Percentiles rank a stretch among this genome's conserved stretches.
phyloP scores from a whole-genome alignment of 1,139 yeast species.

The Suhomyces bokatorum region DNA sequence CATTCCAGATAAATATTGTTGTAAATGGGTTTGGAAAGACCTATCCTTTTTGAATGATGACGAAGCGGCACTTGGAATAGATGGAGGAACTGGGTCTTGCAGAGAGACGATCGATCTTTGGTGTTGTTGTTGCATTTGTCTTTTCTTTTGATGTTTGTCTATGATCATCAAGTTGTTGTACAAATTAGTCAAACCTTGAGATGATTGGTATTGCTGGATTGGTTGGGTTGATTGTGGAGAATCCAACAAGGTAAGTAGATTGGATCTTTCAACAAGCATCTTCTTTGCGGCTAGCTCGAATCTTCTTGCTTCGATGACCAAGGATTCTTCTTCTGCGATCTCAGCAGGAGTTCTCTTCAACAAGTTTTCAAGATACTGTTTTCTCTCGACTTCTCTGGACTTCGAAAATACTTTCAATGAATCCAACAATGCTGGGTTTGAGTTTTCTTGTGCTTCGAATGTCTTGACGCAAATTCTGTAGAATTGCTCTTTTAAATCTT shows the following conservation, averaged over 20 bases:
- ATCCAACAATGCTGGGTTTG: conserved; percentile 50
- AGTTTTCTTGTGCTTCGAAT: conserved; percentile 47
- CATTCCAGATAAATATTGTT: conserved; percentile 41
- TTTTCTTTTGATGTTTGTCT: conserved; percentile 61
- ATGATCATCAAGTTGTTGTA: conserved; percentile 77
- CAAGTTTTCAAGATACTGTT: conserved; percentile 73
- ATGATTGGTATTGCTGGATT: conserved; percentile 74
- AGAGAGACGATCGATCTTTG: conserved; percentile 25
- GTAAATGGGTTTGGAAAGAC: conserved; percentile 53
- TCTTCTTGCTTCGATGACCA: conserved; percentile 88
- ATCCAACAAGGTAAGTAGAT: conserved; percentile 74
- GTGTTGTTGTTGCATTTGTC: conserved; percentile 36
- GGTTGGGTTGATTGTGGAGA: conserved; percentile 84
- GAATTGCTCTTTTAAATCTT: conserved; percentile 82
- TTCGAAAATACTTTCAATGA: conserved; percentile 60
- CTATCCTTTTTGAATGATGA: conserved; percentile 53
- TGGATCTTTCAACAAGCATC: conserved; percentile 80
- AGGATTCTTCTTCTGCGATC: conserved; percentile 94
- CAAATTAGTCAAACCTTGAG: conserved; percentile 86
- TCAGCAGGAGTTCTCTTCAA: conserved; percentile 90
- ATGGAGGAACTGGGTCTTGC: conserved; percentile 59
- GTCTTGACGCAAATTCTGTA: conserved; percentile 50
- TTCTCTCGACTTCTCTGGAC: conserved; percentile 71
- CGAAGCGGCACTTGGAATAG: conserved; percentile 58
- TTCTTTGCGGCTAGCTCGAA: conserved; percentile 92